A percentile compares a stretch with the other conserved stretches of the same genome.
These are phyloP conservation scores for Phytopythium delawarense DNA, from an alignment of 352 stramenopile genomes.

Conservation along the genomic window DNA sequence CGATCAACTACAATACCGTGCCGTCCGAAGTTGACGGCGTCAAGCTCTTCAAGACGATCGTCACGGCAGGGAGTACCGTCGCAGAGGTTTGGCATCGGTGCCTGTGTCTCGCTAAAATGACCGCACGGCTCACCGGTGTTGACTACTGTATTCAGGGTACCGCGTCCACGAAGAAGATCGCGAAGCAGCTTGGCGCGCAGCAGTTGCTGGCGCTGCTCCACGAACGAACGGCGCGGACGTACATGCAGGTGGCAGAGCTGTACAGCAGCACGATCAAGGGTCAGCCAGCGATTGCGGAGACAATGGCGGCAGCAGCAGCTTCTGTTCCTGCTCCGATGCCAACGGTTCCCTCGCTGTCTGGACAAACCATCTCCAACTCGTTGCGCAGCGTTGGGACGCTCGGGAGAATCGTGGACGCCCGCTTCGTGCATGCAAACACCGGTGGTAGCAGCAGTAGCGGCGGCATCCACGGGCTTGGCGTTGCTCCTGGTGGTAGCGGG, in stretches of 20 bases:
- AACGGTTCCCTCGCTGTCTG: not conserved
- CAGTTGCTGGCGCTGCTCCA: conserved; percentile 64
- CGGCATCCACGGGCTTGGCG: not conserved
- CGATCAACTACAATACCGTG: conserved; percentile 81
- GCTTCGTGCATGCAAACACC: not conserved
- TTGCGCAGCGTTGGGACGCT: conserved; percentile 4
- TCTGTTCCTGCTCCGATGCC: not conserved
- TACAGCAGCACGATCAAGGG: conserved; percentile 57
- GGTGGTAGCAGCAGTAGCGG: not conserved
- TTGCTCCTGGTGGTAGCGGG: not conserved
- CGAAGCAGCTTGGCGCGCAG: conserved; percentile 78
- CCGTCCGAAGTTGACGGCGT: conserved; percentile 39
- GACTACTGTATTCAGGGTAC: conserved; percentile 29
- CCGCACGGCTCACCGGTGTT: not conserved
- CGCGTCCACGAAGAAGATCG: conserved; percentile 75
- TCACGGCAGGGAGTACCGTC: conserved; percentile 54
- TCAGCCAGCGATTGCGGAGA: conserved; percentile 19
- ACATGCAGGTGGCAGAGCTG: conserved; percentile 62
- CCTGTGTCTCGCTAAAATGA: not conserved
- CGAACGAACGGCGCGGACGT: conserved; percentile 39
- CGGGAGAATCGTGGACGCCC: not conserved
- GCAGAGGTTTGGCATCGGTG: conserved; percentile 45
- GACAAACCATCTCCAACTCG: conserved; percentile 10
- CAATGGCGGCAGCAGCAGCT: conserved; percentile 14
- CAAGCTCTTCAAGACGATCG: conserved; percentile 82